Evolutionary conservation across 768 basidiomycete genomes (phyloP).

Genomic region (Naganishia vishniacii): DNA sequence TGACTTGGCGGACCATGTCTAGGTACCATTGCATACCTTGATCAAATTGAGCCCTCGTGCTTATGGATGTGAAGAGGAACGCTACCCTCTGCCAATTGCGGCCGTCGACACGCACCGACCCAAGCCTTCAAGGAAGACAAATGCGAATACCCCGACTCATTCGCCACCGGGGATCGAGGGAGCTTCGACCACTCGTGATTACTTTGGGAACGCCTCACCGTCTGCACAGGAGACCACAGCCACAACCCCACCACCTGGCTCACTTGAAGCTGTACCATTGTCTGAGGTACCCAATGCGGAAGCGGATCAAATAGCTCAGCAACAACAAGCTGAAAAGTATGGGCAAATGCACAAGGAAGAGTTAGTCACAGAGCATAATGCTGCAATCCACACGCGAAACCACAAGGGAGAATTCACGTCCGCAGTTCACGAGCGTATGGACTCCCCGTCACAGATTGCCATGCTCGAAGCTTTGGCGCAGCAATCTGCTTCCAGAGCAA

Average conservation of each 20-base stretch:
- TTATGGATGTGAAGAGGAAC: constrained; percentile 96
- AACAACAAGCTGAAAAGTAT: constrained; percentile 5
- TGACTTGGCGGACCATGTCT: not conserved
- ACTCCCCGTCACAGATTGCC: constrained; percentile 39
- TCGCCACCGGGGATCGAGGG: not conserved
- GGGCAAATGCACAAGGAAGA: constrained; percentile 13
- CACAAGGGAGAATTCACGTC: constrained; percentile 9
- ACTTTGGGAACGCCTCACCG: constrained; percentile 25
- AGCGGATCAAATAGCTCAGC: not conserved
- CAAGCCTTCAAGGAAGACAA: constrained; percentile 33
- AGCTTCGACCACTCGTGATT: constrained; percentile 20
- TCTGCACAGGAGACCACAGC: not conserved
- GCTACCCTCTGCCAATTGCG: constrained; percentile 80
- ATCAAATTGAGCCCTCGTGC: constrained; percentile 98
- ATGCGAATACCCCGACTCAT: not conserved
- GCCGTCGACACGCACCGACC: constrained; percentile 92
- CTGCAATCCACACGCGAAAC: not conserved
- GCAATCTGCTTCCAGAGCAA: constrained; percentile 33
- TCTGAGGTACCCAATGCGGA: not conserved
- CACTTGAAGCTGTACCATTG: not conserved
- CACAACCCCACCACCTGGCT: not conserved
- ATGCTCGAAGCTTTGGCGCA: constrained; percentile 40
- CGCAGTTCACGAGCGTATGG: constrained; percentile 27
- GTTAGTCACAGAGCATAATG: constrained; percentile 9
- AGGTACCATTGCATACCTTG: constrained; percentile 69